Conservation (phyloP, 306 rosid species). For the Citrullus mucosospermus region DNA sequence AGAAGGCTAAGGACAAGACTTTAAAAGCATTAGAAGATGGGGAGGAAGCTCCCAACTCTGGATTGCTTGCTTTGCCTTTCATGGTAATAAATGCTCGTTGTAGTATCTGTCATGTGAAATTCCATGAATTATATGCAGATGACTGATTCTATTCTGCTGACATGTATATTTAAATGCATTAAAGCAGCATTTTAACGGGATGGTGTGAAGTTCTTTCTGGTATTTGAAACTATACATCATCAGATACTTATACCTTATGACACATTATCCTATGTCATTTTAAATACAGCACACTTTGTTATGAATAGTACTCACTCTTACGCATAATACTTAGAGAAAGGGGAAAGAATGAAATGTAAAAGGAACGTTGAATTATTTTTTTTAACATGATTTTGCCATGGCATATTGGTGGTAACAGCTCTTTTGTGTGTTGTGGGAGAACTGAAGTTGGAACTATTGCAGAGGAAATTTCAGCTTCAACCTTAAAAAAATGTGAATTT, state of each 20-base stretch:
- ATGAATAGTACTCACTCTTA: not conserved
- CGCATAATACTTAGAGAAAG: not conserved
- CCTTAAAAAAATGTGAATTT: not conserved
- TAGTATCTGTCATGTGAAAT: not conserved
- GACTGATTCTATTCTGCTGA: not conserved
- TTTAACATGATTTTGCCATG: not conserved
- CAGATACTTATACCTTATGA: not conserved
- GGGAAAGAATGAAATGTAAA: not conserved
- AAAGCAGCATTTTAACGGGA: not conserved
- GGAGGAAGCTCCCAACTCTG: constrained; percentile 63
- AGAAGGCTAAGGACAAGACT: constrained; percentile 66
- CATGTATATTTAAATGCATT: not conserved
- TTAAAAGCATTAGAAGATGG: constrained; percentile 45
- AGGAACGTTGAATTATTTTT: not conserved
- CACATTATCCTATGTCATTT: not conserved
- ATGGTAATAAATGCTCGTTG: constrained; percentile 45
- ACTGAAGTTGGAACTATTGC: not conserved
- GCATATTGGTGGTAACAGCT: not conserved
- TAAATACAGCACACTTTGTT: not conserved
- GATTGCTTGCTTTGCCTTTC: constrained; percentile 76
- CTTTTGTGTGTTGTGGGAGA: not conserved
- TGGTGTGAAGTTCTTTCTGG: not conserved
- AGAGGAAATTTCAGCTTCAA: not conserved
- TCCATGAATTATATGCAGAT: not conserved
- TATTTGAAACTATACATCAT: not conserved